Evolutionary conservation across 2,329 filamentous ascomycete species (phyloP).

Genomic region (Cordyceps cateniannulata): DNA sequence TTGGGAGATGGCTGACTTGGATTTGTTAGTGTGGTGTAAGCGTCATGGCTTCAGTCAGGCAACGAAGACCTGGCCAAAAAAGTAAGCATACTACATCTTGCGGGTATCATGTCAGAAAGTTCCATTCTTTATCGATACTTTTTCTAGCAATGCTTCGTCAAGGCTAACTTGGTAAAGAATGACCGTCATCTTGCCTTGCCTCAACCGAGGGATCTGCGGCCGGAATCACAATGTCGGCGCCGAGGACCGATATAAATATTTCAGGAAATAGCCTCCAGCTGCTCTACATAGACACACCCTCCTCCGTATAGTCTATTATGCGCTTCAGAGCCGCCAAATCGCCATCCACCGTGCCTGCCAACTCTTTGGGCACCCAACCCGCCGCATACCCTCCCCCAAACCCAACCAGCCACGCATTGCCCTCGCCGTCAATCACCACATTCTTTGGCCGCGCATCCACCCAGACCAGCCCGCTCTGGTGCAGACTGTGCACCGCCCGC

Average conservation of each 20-base stretch:
- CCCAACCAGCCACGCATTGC: neutral
- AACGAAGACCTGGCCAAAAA: neutral
- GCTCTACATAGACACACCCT: neutral
- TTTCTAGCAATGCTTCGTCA: neutral
- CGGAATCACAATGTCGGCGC: too few species aligned
- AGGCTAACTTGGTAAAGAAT: neutral
- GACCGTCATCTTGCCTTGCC: too few species aligned
- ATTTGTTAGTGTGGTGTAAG: neutral
- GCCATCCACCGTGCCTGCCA: neutral
- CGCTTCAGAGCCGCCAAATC: neutral
- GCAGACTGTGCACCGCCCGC: neutral
- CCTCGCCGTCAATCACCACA: neutral
- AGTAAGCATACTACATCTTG: neutral
- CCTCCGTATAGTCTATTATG: neutral
- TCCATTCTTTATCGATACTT: too few species aligned
- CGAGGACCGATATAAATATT: too few species aligned
- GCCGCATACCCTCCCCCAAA: neutral
- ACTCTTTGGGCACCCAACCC: neutral
- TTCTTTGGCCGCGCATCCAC: neutral
- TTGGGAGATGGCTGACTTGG: neutral
- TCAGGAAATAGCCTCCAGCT: neutral
- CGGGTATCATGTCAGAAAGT: too few species aligned
- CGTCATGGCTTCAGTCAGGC: neutral
- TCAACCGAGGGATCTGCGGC: too few species aligned
- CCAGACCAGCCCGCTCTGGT: neutral